Conservation (phyloP, 352 stramenopile genomes). For the Pythium coloratum region DNA sequence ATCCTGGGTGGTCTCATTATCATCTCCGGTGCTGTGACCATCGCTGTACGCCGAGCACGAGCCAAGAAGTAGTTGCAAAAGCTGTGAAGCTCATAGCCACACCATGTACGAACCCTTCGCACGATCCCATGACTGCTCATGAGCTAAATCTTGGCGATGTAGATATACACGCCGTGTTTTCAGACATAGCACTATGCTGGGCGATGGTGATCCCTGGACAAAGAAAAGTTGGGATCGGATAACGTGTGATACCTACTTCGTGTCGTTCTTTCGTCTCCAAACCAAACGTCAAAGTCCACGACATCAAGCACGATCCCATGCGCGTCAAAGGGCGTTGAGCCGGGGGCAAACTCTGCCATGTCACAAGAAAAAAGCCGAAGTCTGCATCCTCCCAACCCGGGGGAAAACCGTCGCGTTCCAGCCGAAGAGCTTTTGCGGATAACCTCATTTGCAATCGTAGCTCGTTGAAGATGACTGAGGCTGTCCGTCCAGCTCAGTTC, state of each 20-base stretch:
- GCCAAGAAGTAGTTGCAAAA: constrained; percentile 26
- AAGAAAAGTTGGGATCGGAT: too few species aligned
- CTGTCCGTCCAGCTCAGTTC: neutral
- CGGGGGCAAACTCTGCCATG: neutral
- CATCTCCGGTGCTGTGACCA: constrained; percentile 44
- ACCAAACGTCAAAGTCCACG: neutral
- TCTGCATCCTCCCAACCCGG: too few species aligned
- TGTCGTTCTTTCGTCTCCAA: neutral
- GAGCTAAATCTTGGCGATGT: too few species aligned
- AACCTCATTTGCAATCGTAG: neutral
- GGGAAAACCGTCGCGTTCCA: too few species aligned
- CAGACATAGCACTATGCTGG: too few species aligned
- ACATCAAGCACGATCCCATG: neutral
- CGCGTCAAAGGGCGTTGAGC: neutral
- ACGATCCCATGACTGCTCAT: too few species aligned
- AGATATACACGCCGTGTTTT: too few species aligned
- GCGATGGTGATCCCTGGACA: too few species aligned
- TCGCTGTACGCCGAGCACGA: constrained; percentile 42
- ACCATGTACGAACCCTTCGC: too few species aligned
- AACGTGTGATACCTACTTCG: too few species aligned
- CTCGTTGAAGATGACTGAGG: neutral
- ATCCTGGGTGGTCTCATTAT: constrained; percentile 60
- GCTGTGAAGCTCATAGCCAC: too few species aligned
- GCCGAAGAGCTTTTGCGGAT: neutral
- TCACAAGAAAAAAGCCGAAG: neutral